Evolutionary conservation across 2,329 filamentous ascomycete species (phyloP).

Genomic region (Aureobasidium sp.): DNA sequence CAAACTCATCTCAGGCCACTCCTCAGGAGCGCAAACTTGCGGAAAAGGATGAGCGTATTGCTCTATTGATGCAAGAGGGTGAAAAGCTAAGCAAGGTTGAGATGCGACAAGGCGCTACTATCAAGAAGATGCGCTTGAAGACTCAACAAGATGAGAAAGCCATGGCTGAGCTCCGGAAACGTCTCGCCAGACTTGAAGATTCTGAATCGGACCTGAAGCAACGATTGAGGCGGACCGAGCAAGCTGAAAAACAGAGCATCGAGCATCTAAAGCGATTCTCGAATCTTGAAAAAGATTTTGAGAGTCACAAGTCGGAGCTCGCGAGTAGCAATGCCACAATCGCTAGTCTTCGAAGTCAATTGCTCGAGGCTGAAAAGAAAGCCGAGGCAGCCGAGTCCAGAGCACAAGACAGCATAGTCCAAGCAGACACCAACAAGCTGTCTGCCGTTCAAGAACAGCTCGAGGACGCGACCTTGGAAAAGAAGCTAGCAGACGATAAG

Average conservation of each 20-base stretch:
- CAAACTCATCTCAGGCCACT: conserved; percentile 55
- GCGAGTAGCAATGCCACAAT: conserved; percentile 58
- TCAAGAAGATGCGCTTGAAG: conserved; percentile 65
- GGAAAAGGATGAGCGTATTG: conserved; percentile 86
- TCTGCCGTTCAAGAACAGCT: conserved; percentile 57
- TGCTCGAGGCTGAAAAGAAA: conserved; percentile 58
- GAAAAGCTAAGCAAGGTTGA: conserved; percentile 80
- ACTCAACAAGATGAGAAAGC: conserved; percentile 44
- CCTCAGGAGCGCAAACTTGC: conserved; percentile 70
- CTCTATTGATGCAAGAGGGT: conserved; percentile 83
- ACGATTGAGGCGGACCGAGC: conserved; percentile 53
- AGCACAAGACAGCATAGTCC: conserved; percentile 58
- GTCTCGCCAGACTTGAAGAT: conserved; percentile 58
- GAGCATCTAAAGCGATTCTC: conserved; percentile 47
- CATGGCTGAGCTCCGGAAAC: conserved; percentile 45
- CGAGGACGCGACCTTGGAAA: conserved; percentile 61
- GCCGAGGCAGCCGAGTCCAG: conserved; percentile 60
- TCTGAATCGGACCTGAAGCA: conserved; percentile 53
- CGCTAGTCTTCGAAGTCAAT: conserved; percentile 58
- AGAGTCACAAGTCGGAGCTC: conserved; percentile 53
- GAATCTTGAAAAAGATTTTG: conserved; percentile 50
- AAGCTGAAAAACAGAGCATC: conserved; percentile 46
- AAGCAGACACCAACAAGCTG: conserved; percentile 52
- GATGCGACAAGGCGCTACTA: conserved; percentile 70
- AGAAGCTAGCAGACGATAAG: conserved; percentile 64